These are phyloP conservation scores for Vitis riparia DNA, from an alignment of 164 flowering plant genomes.

Conservation along the genomic window DNA sequence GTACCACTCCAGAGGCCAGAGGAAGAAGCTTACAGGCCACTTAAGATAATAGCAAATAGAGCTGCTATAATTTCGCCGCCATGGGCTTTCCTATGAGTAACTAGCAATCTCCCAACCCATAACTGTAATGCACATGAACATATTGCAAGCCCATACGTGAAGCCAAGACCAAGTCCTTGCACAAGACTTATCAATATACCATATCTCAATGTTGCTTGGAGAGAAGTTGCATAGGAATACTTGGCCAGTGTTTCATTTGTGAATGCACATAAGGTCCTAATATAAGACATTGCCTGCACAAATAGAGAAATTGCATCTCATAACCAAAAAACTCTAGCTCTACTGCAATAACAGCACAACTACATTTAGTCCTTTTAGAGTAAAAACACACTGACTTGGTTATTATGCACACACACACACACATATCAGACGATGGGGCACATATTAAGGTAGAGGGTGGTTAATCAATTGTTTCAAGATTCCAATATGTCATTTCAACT, in stretches of 20 bases:
- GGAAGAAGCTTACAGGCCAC: slow-evolving; percentile 85
- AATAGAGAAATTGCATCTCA: neutral
- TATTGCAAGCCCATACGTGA: slow-evolving; percentile 98
- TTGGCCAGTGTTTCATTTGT: slow-evolving; percentile 97
- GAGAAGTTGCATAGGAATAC: slow-evolving; percentile 96
- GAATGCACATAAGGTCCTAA: slow-evolving; percentile 89
- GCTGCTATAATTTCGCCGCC: slow-evolving; percentile 93
- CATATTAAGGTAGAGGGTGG: no score
- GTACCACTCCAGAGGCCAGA: neutral
- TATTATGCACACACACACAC: no score
- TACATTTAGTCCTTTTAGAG: neutral
- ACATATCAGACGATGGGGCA: no score
- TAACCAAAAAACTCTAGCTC: neutral
- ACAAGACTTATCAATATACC: slow-evolving; percentile 97
- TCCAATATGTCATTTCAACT: no score
- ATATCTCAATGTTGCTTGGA: slow-evolving; percentile 94
- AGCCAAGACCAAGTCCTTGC: slow-evolving; percentile 99
- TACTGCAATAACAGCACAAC: neutral
- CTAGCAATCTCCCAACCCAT: slow-evolving; percentile 91
- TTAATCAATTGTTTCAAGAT: no score
- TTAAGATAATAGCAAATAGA: slow-evolving; percentile 86
- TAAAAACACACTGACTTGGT: no score
- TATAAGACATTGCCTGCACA: slow-evolving; percentile 88
- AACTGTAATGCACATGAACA: slow-evolving; percentile 98
- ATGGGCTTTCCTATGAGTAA: slow-evolving; percentile 59